A percentile compares a stretch with the other conserved stretches of the same genome.
Evolutionary conservation across 2,329 filamentous ascomycete genomes (phyloP).

Genomic region (Torrubiellomyces zombiae): DNA sequence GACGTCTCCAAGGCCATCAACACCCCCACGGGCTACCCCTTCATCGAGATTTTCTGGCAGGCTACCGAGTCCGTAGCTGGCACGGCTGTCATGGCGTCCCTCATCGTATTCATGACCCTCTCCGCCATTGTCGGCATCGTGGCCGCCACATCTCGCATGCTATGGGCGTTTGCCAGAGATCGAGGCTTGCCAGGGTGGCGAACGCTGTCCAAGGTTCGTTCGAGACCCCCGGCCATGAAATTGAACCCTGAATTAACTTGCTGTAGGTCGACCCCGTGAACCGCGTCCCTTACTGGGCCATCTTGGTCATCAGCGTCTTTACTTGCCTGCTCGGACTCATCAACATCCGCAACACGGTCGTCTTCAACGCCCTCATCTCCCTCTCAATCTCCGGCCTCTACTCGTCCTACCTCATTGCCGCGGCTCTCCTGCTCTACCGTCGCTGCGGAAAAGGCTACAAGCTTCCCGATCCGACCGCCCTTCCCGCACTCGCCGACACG

Average conservation of each 20-base stretch:
- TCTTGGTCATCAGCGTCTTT: conserved; percentile 11
- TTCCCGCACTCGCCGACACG: conserved; percentile 14
- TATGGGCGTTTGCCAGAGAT: conserved; percentile 32
- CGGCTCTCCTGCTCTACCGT: conserved; percentile 12
- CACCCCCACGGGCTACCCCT: conserved; percentile 34
- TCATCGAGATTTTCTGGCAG: conserved; percentile 40
- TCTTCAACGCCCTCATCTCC: conserved; percentile 13
- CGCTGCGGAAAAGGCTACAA: conserved; percentile 12
- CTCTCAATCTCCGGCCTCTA: conserved; percentile 14
- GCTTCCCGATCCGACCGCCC: conserved; percentile 7
- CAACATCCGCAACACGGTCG: conserved; percentile 15
- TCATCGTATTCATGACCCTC: conserved; percentile 32
- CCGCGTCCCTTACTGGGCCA: conserved; percentile 12
- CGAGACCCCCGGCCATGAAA: too few species aligned
- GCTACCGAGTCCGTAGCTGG: conserved; percentile 30
- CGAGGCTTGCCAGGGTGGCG: conserved; percentile 14
- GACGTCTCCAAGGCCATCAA: conserved; percentile 4
- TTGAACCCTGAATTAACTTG: too few species aligned
- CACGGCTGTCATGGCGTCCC: conserved; percentile 30
- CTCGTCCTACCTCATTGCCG: conserved; percentile 14
- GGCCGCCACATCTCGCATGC: conserved; percentile 37
- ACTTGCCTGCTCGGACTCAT: conserved; percentile 15
- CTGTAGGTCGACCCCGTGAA: conserved; percentile 9
- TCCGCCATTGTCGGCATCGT: conserved; percentile 38
- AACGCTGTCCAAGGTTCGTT: conserved; percentile 11